Percentiles rank a stretch among this genome's conserved stretches.
Conservation (phyloP, 192 early-diverging fungal genomes). For the Coemansia sp. region DNA sequence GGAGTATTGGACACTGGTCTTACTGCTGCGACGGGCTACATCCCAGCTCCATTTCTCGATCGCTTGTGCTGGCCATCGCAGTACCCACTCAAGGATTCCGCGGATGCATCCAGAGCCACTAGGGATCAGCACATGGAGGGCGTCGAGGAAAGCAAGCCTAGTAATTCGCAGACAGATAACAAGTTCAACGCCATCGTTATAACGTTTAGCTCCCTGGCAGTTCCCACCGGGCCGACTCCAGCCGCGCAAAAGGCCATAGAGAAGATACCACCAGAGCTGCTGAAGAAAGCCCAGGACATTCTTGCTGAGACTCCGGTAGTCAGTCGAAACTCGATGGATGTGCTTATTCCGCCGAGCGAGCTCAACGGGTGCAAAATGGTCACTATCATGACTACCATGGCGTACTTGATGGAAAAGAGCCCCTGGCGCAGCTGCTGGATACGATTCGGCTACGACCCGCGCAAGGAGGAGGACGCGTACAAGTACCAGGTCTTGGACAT, state of each 20-base stretch:
- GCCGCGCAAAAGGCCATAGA: conserved; percentile 3
- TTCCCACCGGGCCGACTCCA: conserved; percentile 16
- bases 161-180: neutral
- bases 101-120: neutral
- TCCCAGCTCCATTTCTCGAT: conserved; percentile 48
- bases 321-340: conserved; percentile 34
- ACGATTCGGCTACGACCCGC: conserved; percentile 47
- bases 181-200: conserved; percentile 15
- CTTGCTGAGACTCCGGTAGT: conserved; percentile 29
- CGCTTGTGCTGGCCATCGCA: conserved; percentile 27
- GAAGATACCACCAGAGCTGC: conserved; percentile 5
- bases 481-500: conserved; percentile 46
- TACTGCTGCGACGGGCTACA: neutral
- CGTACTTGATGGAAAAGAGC: conserved; percentile 36
- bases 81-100: neutral
- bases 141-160: neutral
- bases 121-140: neutral
- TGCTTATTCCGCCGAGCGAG: conserved; percentile 17
- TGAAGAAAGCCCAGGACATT: conserved; percentile 15
- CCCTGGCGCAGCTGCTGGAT: conserved; percentile 52
- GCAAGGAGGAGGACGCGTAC: conserved; percentile 29
- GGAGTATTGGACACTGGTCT: conserved; percentile 9
- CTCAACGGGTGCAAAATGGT: conserved; percentile 4
- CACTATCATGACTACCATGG: conserved; percentile 17
- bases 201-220: neutral